Evolutionary conservation across 1,284 basidiomycete genomes (phyloP).

Genomic region (Trichosporon ovoides): DNA sequence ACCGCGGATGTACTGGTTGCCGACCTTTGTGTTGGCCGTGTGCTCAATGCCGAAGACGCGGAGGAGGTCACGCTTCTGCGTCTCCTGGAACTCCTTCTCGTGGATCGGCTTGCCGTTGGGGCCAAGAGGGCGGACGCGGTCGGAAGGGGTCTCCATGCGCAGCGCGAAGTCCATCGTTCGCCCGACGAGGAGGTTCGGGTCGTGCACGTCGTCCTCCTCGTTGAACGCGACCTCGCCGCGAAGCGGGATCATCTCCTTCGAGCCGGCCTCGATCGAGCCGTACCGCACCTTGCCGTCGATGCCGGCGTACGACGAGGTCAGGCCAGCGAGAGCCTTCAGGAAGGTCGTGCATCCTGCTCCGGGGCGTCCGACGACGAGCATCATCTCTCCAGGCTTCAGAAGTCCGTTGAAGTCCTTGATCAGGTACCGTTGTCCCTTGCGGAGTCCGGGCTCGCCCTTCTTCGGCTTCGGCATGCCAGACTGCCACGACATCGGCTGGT

Average conservation of each 20-base stretch:
- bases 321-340: conserved; percentile 49
- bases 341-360: conserved; percentile 51
- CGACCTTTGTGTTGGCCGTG: conserved; percentile 55
- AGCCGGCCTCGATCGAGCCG: conserved; percentile 36
- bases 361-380: conserved; percentile 47
- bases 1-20: conserved; percentile 67
- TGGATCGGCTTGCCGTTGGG: conserved; percentile 33
- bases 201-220: conserved; percentile 43
- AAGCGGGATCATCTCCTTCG: conserved; percentile 12
- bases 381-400: conserved; percentile 44
- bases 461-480: conserved; percentile 22
- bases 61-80: conserved; percentile 43
- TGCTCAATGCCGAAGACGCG: conserved; percentile 71
- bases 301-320: conserved; percentile 47
- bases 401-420: conserved; percentile 37
- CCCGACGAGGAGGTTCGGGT: conserved; percentile 41
- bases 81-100: conserved; percentile 21
- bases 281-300: conserved; percentile 49
- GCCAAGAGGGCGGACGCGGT: conserved; percentile 24
- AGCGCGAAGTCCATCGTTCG: conserved; percentile 45
- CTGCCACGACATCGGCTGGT: conserved; percentile 20
- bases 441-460: conserved; percentile 28
- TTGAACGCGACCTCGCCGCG: conserved; percentile 31
- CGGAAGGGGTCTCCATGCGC: conserved; percentile 34
- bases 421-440: conserved; percentile 40